A percentile compares a stretch with the other conserved stretches of the same genome.
Conservation (phyloP, 2,329 filamentous ascomycete genomes). For the Boeremia exigua region DNA sequence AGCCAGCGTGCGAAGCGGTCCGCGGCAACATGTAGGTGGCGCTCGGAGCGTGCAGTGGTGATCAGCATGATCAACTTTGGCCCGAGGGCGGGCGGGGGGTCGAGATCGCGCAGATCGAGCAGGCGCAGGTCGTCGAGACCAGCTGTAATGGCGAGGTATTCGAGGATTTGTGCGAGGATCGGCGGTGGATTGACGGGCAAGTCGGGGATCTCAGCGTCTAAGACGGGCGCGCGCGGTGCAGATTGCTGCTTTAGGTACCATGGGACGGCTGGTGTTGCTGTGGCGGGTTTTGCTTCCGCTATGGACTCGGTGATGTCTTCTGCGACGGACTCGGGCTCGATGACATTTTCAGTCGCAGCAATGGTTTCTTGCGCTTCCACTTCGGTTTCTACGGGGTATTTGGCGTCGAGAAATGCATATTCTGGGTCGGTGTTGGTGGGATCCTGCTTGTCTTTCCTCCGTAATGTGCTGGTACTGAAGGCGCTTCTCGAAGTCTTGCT, state of each 20-base stretch:
- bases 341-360: background rate
- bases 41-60: constrained; percentile 87
- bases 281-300: constrained; percentile 3
- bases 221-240: constrained; percentile 43
- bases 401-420: constrained; percentile 18
- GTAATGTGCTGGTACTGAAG: constrained; percentile 29
- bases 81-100: constrained; percentile 86
- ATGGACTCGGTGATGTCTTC: constrained; percentile 7
- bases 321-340: background rate
- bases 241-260: constrained; percentile 79
- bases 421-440: constrained; percentile 17
- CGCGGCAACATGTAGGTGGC: constrained; percentile 89
- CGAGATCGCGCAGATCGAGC: constrained; percentile 81
- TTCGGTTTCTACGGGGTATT: background rate
- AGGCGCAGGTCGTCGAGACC: constrained; percentile 83
- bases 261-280: constrained; percentile 55
- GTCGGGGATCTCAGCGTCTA: constrained; percentile 64
- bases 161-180: constrained; percentile 73
- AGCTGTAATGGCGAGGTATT: constrained; percentile 81
- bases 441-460: constrained; percentile 22
- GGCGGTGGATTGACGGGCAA: constrained; percentile 73
- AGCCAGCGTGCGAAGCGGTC: constrained; percentile 90
- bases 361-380: background rate
- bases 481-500: constrained; percentile 19
- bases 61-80: constrained; percentile 91